phyloP scores from a whole-genome alignment of 306 rosid species.

The Sphenostylis stenocarpa region DNA sequence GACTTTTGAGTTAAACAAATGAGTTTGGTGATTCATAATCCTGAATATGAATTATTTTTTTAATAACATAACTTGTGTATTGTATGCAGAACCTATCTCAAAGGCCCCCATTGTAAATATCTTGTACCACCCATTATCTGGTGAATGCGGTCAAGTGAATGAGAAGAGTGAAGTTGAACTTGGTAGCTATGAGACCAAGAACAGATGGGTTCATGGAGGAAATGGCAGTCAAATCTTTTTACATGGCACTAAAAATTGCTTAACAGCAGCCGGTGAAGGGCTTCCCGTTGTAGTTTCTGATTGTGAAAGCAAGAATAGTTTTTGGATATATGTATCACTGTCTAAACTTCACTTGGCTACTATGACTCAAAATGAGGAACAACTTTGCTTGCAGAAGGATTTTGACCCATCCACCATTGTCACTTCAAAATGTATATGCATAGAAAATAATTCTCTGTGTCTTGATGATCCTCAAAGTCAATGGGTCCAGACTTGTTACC shows the following conservation, averaged over 20 bases:
- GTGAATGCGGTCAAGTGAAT: too few relatives aligned
- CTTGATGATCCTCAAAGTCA: too few relatives aligned
- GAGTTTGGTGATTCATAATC: not conserved
- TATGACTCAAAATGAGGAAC: not conserved
- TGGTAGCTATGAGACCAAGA: constrained; percentile 34
- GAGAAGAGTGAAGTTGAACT: constrained; percentile 46
- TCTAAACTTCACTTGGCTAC: constrained; percentile 55
- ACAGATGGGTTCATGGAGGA: constrained; percentile 35
- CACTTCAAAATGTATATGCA: constrained; percentile 49
- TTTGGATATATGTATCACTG: too few relatives aligned
- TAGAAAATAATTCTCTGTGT: constrained; percentile 37
- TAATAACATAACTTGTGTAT: not conserved
- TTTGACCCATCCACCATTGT: constrained; percentile 37
- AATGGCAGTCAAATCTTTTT: constrained; percentile 20
- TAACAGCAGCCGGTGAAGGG: constrained; percentile 40
- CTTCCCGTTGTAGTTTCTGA: constrained; percentile 34
- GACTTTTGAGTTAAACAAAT: not conserved
- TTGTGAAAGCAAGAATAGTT: constrained; percentile 35
- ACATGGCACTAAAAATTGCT: constrained; percentile 23
- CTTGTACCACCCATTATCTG: constrained; percentile 46
- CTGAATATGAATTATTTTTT: too few relatives aligned
- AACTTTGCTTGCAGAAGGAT: constrained; percentile 43
- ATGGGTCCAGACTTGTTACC: too few relatives aligned
- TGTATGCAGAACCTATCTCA: constrained; percentile 53
- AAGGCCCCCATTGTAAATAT: constrained; percentile 23